Conservation (phyloP, 2,329 filamentous ascomycete species). For the Knufia fluminis region DNA sequence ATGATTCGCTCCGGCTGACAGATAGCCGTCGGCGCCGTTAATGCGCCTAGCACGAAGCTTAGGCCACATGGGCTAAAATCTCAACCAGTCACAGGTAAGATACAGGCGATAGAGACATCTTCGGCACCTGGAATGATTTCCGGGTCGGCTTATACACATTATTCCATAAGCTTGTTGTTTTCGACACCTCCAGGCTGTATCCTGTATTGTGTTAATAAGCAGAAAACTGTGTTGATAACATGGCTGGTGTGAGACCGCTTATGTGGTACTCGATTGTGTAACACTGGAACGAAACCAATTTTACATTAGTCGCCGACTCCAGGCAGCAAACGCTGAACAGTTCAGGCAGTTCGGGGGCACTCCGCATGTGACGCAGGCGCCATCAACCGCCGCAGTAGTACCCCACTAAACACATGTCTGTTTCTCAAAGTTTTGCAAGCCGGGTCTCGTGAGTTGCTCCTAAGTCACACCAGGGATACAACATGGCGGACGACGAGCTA, state of each 20-base stretch:
- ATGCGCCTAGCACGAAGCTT: background rate
- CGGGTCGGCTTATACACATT: too few relatives aligned
- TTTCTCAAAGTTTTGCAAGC: background rate
- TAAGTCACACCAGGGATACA: conserved; percentile 10
- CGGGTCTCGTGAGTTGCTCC: background rate
- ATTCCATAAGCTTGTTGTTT: too few relatives aligned
- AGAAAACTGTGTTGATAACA: background rate
- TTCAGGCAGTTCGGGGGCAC: background rate
- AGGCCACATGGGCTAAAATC: background rate
- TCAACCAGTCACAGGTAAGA: background rate
- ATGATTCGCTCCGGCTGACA: background rate
- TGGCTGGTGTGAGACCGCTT: background rate
- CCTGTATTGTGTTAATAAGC: too few relatives aligned
- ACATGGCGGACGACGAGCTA: conserved; percentile 58
- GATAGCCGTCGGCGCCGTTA: background rate
- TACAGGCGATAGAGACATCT: background rate
- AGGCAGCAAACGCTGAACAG: conserved; percentile 14
- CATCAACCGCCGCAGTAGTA: background rate
- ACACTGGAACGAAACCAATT: background rate
- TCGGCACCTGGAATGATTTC: background rate
- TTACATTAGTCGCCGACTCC: background rate
- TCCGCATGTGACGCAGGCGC: background rate
- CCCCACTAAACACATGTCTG: background rate
- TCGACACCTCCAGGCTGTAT: too few relatives aligned
- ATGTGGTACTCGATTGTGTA: background rate